Conservation (phyloP, 441 rosid genomes). For the Populus hybrid region DNA sequence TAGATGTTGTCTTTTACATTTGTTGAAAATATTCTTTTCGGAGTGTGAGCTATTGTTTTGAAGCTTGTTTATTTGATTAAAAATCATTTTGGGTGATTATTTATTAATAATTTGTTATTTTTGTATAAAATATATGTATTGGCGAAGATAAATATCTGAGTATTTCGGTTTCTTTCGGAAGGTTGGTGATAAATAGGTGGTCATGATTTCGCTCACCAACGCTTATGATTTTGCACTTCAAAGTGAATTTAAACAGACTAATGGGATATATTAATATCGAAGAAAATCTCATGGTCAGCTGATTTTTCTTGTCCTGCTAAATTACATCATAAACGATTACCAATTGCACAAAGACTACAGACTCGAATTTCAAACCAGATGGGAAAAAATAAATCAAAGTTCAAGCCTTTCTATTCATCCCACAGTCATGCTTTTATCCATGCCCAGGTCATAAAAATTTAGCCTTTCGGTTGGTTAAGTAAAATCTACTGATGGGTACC, state of each 20-base stretch:
- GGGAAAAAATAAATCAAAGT: background rate
- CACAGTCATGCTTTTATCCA: slow-evolving; percentile 25
- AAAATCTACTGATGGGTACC: background rate
- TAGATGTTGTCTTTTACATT: slow-evolving; percentile 22
- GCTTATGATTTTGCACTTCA: too few relatives aligned
- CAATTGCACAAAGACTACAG: background rate
- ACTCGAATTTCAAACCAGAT: background rate
- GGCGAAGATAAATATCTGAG: background rate
- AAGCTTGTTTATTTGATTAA: slow-evolving; percentile 9
- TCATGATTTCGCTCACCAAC: too few relatives aligned
- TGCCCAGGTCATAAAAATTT: background rate
- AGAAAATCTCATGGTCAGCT: too few relatives aligned
- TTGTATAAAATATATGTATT: background rate
- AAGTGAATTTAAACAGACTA: too few relatives aligned
- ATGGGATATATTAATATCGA: too few relatives aligned
- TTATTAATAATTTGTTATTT: slow-evolving; percentile 7
- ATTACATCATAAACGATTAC: background rate
- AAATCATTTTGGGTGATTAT: slow-evolving; percentile 21
- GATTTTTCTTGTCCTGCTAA: background rate
- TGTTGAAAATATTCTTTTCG: slow-evolving; percentile 27
- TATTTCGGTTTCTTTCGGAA: background rate
- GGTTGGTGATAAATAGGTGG: background rate
- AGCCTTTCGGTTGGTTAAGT: background rate
- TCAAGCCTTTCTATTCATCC: slow-evolving; percentile 1
- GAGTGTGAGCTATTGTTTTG: slow-evolving; percentile 13